Evolutionary conservation across 306 rosid genomes (phyloP), one percentile per base, ranked within the genome.

Genomic region (Dalbergia cultrata): DNA sequence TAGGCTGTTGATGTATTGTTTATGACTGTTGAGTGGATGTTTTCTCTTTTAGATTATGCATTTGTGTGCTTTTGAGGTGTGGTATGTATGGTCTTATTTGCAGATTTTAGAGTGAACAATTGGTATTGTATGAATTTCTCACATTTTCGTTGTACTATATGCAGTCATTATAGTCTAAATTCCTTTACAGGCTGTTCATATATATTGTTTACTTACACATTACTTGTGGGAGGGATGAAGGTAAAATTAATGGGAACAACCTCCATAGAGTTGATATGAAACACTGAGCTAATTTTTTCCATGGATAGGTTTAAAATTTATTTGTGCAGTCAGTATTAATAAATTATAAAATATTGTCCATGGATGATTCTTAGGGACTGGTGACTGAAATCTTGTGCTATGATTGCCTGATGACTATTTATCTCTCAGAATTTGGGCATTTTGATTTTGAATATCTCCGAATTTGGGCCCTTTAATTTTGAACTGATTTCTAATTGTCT

Each of bases 21-120:
- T 26, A 34, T 26, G 31, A 26, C 18, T 72, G 18, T 47, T 62
- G 21, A 49, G 70, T 72, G 54, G 17, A 64, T 3, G 18, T 81
- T 67, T 73, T 10, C 61, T 81, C 77, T 73, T 74, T 72, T 26
- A 26, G 31, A 26, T 26, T 26, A 22, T 43, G 50, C 63, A 16
- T 73, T 73, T 81, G 5, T 39, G 37, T 56, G 50, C 66, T 61
- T 4, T 9, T 80, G 67, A 68, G 47, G 63, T 69, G 67, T 76
- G 77, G 66, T 84, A 4, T 81, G 21, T 76, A n/a, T 64, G 26
- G 69, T 9, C 41, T 43, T 68, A 63, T 78, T 67, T 83, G 67
- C 9, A 19, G 41, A 37, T 58, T 57, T 79, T 74, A 2, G 73
- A 47, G 31, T 75, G 41, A 73, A 61, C 11, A 63, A 54, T 19